phyloP scores from a whole-genome alignment of 108 stramenopile genomes.

The Skeletonema menzelii region DNA sequence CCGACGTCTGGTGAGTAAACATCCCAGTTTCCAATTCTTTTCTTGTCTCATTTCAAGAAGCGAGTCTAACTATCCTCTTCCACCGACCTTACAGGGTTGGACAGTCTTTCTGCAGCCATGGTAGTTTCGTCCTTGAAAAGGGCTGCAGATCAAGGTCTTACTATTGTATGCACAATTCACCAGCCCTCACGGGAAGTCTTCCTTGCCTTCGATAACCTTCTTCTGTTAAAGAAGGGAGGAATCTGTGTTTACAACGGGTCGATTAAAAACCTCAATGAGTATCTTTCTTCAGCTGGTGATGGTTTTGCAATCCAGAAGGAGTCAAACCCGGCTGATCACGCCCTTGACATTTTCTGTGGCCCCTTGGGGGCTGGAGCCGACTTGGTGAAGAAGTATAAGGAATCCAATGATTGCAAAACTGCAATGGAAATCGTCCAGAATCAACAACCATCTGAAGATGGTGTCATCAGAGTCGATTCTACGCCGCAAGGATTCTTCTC shows the following conservation, averaged over 20 bases:
- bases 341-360: not conserved
- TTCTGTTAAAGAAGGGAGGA: constrained; percentile 72
- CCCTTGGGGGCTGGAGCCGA: not conserved
- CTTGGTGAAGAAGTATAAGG: not conserved
- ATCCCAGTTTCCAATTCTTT: too few relatives aligned
- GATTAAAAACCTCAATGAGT: not conserved
- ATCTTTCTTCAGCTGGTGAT: not conserved
- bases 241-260: constrained; percentile 6
- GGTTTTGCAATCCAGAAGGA: not conserved
- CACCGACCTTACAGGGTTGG: not conserved
- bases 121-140: constrained; percentile 48
- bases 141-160: constrained; percentile 54
- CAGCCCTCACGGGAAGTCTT: constrained; percentile 87
- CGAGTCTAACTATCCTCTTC: too few relatives aligned
- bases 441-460: not conserved
- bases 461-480: not conserved
- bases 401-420: not conserved
- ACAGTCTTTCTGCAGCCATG: not conserved
- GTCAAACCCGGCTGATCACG: not conserved
- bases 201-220: constrained; percentile 71
- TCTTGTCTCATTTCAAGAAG: too few relatives aligned
- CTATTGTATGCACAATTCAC: constrained; percentile 87
- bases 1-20: constrained; percentile 80
- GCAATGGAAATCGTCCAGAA: not conserved
- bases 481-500: not conserved